These are phyloP conservation scores for Sporobolomyces pararoseus DNA, from an alignment of 768 basidiomycete species.

Conservation along the genomic window DNA sequence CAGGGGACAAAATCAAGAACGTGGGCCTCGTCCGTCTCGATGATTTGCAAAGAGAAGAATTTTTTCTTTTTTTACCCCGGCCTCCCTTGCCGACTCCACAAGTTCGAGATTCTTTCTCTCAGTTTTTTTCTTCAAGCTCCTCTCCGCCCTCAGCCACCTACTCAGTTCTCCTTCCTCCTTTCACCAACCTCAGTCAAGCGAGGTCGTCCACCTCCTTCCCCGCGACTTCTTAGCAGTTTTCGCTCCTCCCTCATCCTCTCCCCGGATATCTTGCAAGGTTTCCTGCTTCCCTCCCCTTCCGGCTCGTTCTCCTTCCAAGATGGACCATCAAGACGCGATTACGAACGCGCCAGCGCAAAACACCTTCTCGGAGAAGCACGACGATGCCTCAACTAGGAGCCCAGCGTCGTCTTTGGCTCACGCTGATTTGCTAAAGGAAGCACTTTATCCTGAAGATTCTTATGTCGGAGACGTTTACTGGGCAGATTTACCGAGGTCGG, in stretches of 20 bases:
- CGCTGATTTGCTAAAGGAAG: constrained; percentile 37
- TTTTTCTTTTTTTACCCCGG: neutral
- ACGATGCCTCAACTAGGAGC: constrained; percentile 9
- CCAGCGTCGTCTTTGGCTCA: neutral
- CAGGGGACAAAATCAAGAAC: neutral
- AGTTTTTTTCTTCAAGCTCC: neutral
- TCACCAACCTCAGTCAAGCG: neutral
- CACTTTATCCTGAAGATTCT: constrained; percentile 44
- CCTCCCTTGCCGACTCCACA: neutral
- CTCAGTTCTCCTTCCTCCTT: neutral
- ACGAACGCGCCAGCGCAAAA: constrained; percentile 4
- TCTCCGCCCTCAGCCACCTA: neutral
- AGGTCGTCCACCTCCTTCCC: no score
- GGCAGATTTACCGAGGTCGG: constrained; percentile 49
- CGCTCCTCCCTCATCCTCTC: no score
- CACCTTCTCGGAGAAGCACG: constrained; percentile 19
- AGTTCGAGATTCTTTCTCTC: no score
- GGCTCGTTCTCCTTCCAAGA: neutral
- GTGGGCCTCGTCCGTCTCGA: neutral
- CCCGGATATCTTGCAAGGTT: neutral
- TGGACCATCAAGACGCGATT: constrained; percentile 1
- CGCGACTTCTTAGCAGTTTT: no score
- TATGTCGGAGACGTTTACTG: constrained; percentile 46
- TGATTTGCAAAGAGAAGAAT: neutral
- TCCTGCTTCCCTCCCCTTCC: neutral